phyloP scores from a whole-genome alignment of 371 early-diverging fungal species.

The Mucor velutinosus region DNA sequence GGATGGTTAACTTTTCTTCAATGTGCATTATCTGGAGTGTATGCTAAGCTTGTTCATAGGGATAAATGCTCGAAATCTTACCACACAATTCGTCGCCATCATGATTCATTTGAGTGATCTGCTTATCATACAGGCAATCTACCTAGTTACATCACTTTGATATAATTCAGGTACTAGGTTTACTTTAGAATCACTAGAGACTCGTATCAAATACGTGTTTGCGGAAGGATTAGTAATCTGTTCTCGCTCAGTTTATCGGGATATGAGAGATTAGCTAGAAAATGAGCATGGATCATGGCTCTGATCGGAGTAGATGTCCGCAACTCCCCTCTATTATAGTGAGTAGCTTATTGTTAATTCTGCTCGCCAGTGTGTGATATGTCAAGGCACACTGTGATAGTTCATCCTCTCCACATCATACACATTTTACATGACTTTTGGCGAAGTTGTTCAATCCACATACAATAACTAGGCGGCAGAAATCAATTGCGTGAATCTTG shows the following conservation, averaged over 20 bases:
- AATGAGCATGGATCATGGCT: neutral
- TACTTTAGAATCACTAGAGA: neutral
- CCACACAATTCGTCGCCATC: neutral
- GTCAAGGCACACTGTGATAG: no score
- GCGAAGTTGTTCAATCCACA: no score
- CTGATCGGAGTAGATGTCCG: neutral
- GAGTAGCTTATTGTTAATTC: neutral
- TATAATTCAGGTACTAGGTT: neutral
- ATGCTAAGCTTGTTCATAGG: neutral
- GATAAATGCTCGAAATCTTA: neutral
- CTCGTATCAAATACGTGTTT: neutral
- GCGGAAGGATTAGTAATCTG: neutral
- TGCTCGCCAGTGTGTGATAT: neutral
- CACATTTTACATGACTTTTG: neutral
- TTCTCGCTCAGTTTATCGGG: neutral
- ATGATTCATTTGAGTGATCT: neutral
- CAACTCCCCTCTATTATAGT: neutral
- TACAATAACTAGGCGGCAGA: neutral
- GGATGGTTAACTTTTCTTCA: neutral
- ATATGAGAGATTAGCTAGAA: neutral
- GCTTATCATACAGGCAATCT: neutral
- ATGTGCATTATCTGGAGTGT: neutral
- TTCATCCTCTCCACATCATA: neutral
- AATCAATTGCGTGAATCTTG: neutral
- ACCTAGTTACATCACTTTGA: neutral